A percentile compares a stretch with the other conserved stretches of the same genome.
phyloP scores from a whole-genome alignment of 148 eudicot genomes.

The Rhododendron mucronatum region DNA sequence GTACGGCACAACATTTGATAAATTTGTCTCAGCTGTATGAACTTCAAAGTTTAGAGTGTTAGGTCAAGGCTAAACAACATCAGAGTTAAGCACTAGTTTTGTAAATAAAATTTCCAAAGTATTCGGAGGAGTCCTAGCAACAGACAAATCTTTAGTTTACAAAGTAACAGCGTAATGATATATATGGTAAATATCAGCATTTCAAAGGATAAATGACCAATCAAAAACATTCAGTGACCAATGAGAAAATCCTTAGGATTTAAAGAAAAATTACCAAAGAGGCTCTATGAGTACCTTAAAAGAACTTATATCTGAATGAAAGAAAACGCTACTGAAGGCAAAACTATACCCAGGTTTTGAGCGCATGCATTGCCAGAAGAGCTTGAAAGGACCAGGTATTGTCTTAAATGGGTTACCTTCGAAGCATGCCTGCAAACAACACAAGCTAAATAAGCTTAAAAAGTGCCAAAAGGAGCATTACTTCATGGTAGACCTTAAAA shows the following conservation, averaged over 20 bases:
- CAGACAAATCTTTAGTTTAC: not conserved
- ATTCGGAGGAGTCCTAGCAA: not conserved
- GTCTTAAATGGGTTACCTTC: constrained; percentile 96
- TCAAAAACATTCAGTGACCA: not conserved
- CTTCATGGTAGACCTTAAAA: not conserved
- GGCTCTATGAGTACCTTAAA: not conserved
- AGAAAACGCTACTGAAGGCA: not conserved
- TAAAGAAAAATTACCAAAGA: not conserved
- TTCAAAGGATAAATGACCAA: not conserved
- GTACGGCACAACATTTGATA: constrained; percentile 13
- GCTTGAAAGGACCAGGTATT: constrained; percentile 89
- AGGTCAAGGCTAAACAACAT: not conserved
- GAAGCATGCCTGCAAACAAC: constrained; percentile 64
- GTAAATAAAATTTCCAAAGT: not conserved
- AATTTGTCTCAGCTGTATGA: not conserved
- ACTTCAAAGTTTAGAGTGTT: not conserved
- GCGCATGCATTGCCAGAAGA: constrained; percentile 90
- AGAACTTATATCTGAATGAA: not conserved
- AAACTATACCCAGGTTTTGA: constrained; percentile 71
- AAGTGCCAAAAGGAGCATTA: not conserved
- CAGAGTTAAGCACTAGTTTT: not conserved
- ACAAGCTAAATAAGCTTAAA: not conserved
- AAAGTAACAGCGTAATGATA: not conserved
- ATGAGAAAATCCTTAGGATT: not conserved
- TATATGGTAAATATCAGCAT: not conserved